Percentiles rank a stretch among this genome's conserved stretches.
phyloP scores from a whole-genome alignment of 2,329 filamentous ascomycete species.

The Penicillium sp. region DNA sequence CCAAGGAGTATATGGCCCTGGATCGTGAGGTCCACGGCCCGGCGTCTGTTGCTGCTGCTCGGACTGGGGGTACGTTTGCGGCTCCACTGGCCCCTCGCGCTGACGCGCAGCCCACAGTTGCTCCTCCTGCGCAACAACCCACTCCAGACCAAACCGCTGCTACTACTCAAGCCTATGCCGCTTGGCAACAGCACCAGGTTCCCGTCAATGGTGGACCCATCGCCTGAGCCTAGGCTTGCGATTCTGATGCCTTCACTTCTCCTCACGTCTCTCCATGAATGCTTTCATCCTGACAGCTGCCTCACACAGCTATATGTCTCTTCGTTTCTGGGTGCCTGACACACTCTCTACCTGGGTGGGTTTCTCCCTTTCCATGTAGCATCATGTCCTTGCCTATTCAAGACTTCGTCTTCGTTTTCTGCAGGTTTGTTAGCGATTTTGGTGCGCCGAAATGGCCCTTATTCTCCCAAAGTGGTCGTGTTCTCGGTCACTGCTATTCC shows the following conservation, averaged over 20 bases:
- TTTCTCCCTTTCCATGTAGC: constrained; percentile 24
- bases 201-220: constrained; percentile 31
- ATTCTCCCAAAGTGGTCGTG: constrained; percentile 10
- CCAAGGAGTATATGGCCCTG: constrained; percentile 80
- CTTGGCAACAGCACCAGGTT: constrained; percentile 36
- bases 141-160: constrained; percentile 21
- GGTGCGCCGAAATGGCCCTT: constrained; percentile 15
- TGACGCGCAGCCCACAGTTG: constrained; percentile 6
- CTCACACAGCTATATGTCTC: not conserved
- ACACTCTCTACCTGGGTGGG: constrained; percentile 22
- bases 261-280: constrained; percentile 16
- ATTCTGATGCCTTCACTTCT: constrained; percentile 5
- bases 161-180: constrained; percentile 30
- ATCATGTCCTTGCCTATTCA: constrained; percentile 17
- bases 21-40: constrained; percentile 84
- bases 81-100: constrained; percentile 12
- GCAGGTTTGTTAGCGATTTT: constrained; percentile 31
- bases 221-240: constrained; percentile 14
- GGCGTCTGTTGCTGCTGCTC: constrained; percentile 39
- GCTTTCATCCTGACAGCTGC: constrained; percentile 2
- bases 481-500: constrained; percentile 2
- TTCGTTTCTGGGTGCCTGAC: constrained; percentile 15
- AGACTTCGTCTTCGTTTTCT: constrained; percentile 19
- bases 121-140: constrained; percentile 7
- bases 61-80: constrained; percentile 29